A percentile compares a stretch with the other conserved stretches of the same genome.
phyloP scores from a whole-genome alignment of 2,329 filamentous ascomycete species.

The Aspergillus jensenii region DNA sequence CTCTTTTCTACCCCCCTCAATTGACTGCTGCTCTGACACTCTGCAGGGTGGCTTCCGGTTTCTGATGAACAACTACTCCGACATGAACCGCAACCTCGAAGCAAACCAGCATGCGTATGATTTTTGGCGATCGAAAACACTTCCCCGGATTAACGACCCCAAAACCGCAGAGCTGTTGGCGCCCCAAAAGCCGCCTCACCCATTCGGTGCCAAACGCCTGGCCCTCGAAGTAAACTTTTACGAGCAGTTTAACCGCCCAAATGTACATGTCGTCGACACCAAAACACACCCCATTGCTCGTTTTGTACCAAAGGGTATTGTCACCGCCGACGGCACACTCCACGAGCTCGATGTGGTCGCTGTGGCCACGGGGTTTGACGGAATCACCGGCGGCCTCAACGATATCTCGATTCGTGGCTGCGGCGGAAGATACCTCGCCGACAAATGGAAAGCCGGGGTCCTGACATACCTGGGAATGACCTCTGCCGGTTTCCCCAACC shows the following conservation, averaged over 20 bases:
- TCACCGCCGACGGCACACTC: slow-evolving; percentile 35
- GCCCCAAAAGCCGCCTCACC: slow-evolving; percentile 54
- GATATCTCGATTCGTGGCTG: slow-evolving; percentile 40
- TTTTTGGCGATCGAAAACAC: slow-evolving; percentile 57
- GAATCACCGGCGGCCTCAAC: slow-evolving; percentile 37
- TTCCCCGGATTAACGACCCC: slow-evolving; percentile 52
- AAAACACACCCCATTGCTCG: slow-evolving; percentile 40
- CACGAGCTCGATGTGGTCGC: slow-evolving; percentile 41
- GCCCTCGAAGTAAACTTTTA: slow-evolving; percentile 53
- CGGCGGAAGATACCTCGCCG: slow-evolving; percentile 30
- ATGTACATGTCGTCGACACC: slow-evolving; percentile 50
- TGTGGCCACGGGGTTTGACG: slow-evolving; percentile 44
- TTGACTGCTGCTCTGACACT: too few species aligned
- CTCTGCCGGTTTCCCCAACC: slow-evolving; percentile 47
- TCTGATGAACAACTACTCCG: slow-evolving; percentile 54
- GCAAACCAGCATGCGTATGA: slow-evolving; percentile 56
- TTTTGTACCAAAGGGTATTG: slow-evolving; percentile 43
- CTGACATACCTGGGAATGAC: slow-evolving; percentile 46
- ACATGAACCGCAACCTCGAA: slow-evolving; percentile 46
- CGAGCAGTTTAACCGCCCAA: slow-evolving; percentile 48
- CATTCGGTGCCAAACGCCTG: slow-evolving; percentile 55
- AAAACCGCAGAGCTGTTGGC: slow-evolving; percentile 53
- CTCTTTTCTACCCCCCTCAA: too few species aligned
- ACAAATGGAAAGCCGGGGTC: slow-evolving; percentile 39
- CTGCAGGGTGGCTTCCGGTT: slow-evolving; percentile 53